Conservation (phyloP, 2,329 filamentous ascomycete genomes). For the Colletotrichum salicis region DNA sequence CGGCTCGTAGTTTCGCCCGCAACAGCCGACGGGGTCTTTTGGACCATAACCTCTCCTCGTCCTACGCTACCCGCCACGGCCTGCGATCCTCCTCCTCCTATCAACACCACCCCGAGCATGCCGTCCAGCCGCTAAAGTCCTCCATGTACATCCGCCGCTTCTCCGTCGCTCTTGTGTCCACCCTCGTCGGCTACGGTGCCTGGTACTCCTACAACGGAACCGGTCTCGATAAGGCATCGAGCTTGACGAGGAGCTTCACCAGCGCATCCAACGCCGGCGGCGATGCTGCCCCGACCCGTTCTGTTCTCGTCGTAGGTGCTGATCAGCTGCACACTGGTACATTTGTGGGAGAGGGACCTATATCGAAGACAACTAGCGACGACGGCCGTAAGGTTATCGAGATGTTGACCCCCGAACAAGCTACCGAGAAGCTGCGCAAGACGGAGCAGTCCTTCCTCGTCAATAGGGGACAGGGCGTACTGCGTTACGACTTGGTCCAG, state of each 20-base stretch:
- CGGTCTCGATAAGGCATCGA: slow-evolving; percentile 46
- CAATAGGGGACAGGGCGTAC: slow-evolving; percentile 87
- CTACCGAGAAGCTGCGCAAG: slow-evolving; percentile 86
- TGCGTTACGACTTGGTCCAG: slow-evolving; percentile 94
- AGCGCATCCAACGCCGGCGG: slow-evolving; percentile 46
- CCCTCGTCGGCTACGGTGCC: slow-evolving; percentile 78
- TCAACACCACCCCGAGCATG: slow-evolving; percentile 45
- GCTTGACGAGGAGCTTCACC: slow-evolving; percentile 55
- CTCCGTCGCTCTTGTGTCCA: slow-evolving; percentile 73
- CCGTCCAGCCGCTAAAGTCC: slow-evolving; percentile 65
- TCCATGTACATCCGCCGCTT: slow-evolving; percentile 82
- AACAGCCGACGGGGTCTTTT: slow-evolving; percentile 56
- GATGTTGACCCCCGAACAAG: slow-evolving; percentile 96
- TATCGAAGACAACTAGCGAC: slow-evolving; percentile 88
- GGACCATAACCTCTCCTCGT: slow-evolving; percentile 36
- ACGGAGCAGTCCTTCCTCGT: slow-evolving; percentile 94
- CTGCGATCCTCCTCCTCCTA: slow-evolving; percentile 35
- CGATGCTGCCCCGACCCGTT: slow-evolving; percentile 64
- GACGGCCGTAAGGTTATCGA: slow-evolving; percentile 88
- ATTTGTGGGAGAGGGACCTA: slow-evolving; percentile 84
- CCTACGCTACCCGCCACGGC: slow-evolving; percentile 37
- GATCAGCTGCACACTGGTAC: slow-evolving; percentile 91
- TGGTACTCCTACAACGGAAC: slow-evolving; percentile 76
- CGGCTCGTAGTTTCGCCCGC: slow-evolving; percentile 69
- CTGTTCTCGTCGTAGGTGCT: slow-evolving; percentile 86